Conservation (phyloP, 2,329 filamentous ascomycete species). For the Mycocentrospora acerina region DNA sequence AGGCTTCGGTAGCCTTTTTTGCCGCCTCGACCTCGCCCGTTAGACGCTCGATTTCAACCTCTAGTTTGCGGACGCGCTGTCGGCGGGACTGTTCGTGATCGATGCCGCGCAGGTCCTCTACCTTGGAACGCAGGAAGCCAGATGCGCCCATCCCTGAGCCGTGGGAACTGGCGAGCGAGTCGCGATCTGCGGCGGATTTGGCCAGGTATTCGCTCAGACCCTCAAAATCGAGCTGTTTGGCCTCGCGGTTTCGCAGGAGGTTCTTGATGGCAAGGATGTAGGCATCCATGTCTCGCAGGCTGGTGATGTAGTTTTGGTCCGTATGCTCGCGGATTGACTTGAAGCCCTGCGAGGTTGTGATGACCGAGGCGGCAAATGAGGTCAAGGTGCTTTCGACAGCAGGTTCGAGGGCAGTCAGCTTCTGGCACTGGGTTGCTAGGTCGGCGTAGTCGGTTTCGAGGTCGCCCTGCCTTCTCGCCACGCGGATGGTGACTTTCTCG, state of each 20-base stretch:
- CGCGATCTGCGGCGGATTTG: constrained; percentile 84
- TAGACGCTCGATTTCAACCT: constrained; percentile 88
- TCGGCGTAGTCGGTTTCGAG: constrained; percentile 87
- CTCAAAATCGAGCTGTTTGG: constrained; percentile 97
- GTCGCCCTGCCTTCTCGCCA: constrained; percentile 83
- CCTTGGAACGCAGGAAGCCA: constrained; percentile 87
- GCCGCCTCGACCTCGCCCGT: constrained; percentile 83
- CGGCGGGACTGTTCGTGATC: constrained; percentile 91
- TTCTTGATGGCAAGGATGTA: constrained; percentile 86
- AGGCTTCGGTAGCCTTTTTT: constrained; percentile 83
- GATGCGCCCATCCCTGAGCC: constrained; percentile 70
- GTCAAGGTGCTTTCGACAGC: constrained; percentile 80
- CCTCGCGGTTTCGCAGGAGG: constrained; percentile 88
- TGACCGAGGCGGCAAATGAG: constrained; percentile 81
- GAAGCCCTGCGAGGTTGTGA: constrained; percentile 78
- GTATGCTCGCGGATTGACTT: constrained; percentile 84
- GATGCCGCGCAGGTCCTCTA: constrained; percentile 94
- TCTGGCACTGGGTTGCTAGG: constrained; percentile 91
- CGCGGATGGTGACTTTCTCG: constrained; percentile 91
- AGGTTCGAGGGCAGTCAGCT: constrained; percentile 84
- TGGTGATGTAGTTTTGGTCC: constrained; percentile 93
- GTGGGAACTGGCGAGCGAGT: constrained; percentile 70
- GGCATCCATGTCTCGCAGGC: constrained; percentile 90
- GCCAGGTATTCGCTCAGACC: constrained; percentile 93
- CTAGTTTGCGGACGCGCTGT: constrained; percentile 84